Evolutionary conservation across 1,139 yeast species (phyloP).

Genomic region (Suhomyces ambrosiae): DNA sequence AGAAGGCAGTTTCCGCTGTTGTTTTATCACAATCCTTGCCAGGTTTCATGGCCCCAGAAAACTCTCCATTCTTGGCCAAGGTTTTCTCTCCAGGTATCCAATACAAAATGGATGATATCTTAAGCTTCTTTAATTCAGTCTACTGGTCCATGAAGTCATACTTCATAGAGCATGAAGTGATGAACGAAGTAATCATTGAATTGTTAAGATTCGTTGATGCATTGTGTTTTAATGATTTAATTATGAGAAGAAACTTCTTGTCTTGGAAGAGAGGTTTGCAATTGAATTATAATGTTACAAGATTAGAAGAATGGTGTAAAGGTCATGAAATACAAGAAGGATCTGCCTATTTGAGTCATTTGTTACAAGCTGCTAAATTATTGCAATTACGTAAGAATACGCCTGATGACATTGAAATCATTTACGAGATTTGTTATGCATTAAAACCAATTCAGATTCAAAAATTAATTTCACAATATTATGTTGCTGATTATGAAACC

Average conservation of each 20-base stretch:
- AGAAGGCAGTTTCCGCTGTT: conserved; percentile 91
- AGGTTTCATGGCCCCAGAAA: conserved; percentile 91
- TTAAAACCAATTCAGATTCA: conserved; percentile 94
- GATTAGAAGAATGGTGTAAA: conserved; percentile 98
- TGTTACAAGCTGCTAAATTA: conserved; percentile 91
- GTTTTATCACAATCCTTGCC: conserved; percentile 94
- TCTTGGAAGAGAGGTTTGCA: conserved; percentile 99
- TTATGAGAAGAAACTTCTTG: conserved; percentile 91
- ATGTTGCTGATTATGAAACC: conserved; percentile 92
- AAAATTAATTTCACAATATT: conserved; percentile 85
- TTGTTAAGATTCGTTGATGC: conserved; percentile 88
- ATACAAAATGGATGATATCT: conserved; percentile 92
- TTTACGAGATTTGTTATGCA: conserved; percentile 93
- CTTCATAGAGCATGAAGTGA: conserved; percentile 81
- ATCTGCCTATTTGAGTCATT: conserved; percentile 80
- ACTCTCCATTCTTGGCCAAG: conserved; percentile 81
- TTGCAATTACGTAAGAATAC: conserved; percentile 90
- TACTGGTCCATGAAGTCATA: conserved; percentile 94
- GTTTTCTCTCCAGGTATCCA: conserved; percentile 74
- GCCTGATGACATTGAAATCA: conserved; percentile 85
- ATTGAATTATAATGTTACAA: conserved; percentile 91
- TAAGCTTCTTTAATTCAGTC: conserved; percentile 86
- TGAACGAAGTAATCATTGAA: conserved; percentile 84
- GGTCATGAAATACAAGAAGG: conserved; percentile 92
- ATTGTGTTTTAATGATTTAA: conserved; percentile 90